Conservation (phyloP, 306 rosid species). For the Medicago arabica region DNA sequence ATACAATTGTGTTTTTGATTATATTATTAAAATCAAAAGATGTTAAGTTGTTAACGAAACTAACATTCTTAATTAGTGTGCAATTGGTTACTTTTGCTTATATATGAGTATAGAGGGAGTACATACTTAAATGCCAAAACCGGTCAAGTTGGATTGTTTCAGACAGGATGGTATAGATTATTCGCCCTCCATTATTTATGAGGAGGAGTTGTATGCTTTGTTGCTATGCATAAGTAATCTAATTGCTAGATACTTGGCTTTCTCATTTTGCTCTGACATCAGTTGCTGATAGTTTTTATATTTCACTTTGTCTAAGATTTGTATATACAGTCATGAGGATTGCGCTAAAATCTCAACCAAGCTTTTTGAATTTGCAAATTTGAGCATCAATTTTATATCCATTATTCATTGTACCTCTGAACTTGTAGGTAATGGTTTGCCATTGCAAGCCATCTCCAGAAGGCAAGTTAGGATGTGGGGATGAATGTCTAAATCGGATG, state of each 20-base stretch:
- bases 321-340: constrained; percentile 24
- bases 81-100: neutral
- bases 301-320: constrained; percentile 34
- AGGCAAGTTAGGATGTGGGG: constrained; percentile 85
- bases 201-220: constrained; percentile 24
- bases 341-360: constrained; percentile 5
- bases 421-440: constrained; percentile 90
- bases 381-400: neutral
- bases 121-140: neutral
- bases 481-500: constrained; percentile 92
- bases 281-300: constrained; percentile 12
- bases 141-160: constrained; percentile 20
- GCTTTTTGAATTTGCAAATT: constrained; percentile 27
- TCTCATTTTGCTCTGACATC: constrained; percentile 13
- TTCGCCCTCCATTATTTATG: constrained; percentile 10
- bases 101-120: neutral
- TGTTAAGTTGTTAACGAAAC: neutral
- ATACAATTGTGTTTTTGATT: neutral
- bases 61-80: neutral
- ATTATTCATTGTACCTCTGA: constrained; percentile 35
- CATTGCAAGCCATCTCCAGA: constrained; percentile 72
- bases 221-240: constrained; percentile 27
- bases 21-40: neutral
- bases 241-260: neutral
- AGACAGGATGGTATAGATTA: constrained; percentile 7